Evolutionary conservation across 441 rosid species (phyloP).

Genomic region (Brassica hybrid): DNA sequence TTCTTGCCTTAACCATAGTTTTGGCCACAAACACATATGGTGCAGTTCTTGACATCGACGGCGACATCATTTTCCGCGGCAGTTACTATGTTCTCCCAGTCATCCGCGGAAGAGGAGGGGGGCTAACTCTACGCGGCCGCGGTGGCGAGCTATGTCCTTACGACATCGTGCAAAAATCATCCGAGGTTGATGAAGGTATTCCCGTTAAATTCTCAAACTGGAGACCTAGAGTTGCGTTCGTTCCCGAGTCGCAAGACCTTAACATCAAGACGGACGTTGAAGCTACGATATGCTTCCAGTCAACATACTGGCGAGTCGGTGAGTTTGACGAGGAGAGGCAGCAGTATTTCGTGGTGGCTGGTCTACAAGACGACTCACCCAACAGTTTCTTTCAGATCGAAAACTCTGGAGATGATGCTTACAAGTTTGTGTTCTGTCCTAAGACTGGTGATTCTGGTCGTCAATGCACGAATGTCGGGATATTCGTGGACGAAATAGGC

Average conservation of each 20-base stretch:
- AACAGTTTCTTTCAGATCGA: constrained; percentile 58
- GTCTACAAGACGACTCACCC: constrained; percentile 44
- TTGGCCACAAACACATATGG: constrained; percentile 1
- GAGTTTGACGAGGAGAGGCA: constrained; percentile 39
- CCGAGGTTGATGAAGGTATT: constrained; percentile 48
- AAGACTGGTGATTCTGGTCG: constrained; percentile 33
- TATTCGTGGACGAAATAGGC: constrained; percentile 47
- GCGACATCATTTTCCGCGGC: constrained; percentile 43
- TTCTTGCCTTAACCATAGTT: constrained; percentile 19
- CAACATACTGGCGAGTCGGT: constrained; percentile 55
- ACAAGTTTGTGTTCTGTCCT: constrained; percentile 66
- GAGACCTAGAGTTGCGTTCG: constrained; percentile 20
- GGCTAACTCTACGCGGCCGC: constrained; percentile 48
- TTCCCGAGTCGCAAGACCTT: constrained; percentile 47
- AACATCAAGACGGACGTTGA: constrained; percentile 46
- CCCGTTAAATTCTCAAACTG: constrained; percentile 52
- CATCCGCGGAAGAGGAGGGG: constrained; percentile 59
- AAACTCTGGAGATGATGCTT: constrained; percentile 43
- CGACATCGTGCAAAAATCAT: constrained; percentile 52
- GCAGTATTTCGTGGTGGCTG: constrained; percentile 51
- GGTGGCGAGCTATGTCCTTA: constrained; percentile 30
- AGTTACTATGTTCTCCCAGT: constrained; percentile 57
- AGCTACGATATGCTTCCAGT: constrained; percentile 42
- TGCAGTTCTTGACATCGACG: constrained; percentile 47
- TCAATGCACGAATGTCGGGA: constrained; percentile 57